Evolutionary conservation across 2,329 filamentous ascomycete species (phyloP).

Genomic region (Aureobasidium sp.): DNA sequence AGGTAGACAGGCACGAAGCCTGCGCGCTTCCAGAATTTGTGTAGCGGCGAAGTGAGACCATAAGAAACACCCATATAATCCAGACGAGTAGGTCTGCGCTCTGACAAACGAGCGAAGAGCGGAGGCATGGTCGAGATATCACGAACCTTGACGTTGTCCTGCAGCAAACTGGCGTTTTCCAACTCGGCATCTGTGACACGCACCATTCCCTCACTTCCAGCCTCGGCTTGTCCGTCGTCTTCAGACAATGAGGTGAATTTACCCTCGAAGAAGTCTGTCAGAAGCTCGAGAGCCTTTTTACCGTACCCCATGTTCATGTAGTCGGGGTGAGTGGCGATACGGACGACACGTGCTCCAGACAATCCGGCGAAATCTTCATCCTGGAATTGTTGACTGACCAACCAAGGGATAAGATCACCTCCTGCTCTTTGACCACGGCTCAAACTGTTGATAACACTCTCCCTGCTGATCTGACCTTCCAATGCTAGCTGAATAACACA

Average conservation of each 20-base stretch:
- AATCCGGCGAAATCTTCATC: constrained; percentile 93
- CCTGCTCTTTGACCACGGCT: constrained; percentile 82
- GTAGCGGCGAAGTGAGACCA: constrained; percentile 76
- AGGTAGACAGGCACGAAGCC: constrained; percentile 86
- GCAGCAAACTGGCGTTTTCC: constrained; percentile 64
- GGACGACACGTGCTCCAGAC: constrained; percentile 83
- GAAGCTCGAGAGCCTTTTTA: constrained; percentile 75
- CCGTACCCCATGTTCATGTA: constrained; percentile 92
- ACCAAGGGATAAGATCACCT: constrained; percentile 93
- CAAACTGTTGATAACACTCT: constrained; percentile 84
- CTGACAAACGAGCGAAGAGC: constrained; percentile 78
- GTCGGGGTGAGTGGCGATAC: constrained; percentile 94
- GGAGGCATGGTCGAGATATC: constrained; percentile 91
- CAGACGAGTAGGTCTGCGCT: constrained; percentile 69
- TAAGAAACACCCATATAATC: constrained; percentile 97
- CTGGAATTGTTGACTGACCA: constrained; percentile 96
- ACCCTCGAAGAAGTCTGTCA: constrained; percentile 89
- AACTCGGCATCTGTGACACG: constrained; percentile 79
- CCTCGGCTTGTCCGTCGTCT: constrained; percentile 43
- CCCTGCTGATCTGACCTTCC: constrained; percentile 88
- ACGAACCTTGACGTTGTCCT: constrained; percentile 82
- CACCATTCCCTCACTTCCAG: constrained; percentile 52
- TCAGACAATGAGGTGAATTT: constrained; percentile 83
- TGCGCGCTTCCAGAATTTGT: constrained; percentile 94
- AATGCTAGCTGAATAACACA: constrained; percentile 92